Percentiles rank a stretch among this genome's conserved stretches.
Evolutionary conservation across 176 grass and related monocot species (phyloP).

Genomic region (Cenchrus fungigraminus): DNA sequence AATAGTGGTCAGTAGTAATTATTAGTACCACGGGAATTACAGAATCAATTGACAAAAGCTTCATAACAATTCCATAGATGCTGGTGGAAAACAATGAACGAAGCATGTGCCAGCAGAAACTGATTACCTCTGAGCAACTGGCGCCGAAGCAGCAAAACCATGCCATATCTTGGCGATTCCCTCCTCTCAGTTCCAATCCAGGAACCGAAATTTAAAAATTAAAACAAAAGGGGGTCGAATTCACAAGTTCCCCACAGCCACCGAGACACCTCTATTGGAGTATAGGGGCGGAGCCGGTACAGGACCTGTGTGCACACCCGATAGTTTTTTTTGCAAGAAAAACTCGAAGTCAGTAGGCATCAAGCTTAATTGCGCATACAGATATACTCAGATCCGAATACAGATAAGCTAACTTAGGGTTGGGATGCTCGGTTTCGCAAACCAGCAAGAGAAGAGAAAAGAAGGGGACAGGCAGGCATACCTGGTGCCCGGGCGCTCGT

Average conservation of each 20-base stretch:
- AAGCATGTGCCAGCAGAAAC: background rate
- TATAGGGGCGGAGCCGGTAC: conserved; percentile 37
- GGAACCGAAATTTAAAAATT: background rate
- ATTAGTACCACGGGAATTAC: background rate
- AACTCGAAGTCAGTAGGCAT: background rate
- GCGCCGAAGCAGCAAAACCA: conserved; percentile 52
- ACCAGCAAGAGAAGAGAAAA: background rate
- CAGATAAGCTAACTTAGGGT: background rate
- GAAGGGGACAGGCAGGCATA: background rate
- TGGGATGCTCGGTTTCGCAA: background rate
- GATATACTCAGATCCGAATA: background rate
- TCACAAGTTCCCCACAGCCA: conserved; percentile 23
- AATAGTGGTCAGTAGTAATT: background rate
- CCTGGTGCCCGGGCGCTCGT: background rate
- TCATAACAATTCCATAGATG: background rate
- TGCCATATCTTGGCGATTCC: conserved; percentile 28
- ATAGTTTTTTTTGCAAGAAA: background rate
- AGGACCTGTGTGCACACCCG: background rate
- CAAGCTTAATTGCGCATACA: background rate
- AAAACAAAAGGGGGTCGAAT: background rate
- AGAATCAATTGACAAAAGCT: background rate
- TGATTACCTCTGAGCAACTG: conserved; percentile 44
- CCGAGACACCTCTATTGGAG: background rate
- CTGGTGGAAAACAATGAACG: background rate
- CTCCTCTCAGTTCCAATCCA: background rate